Percentiles rank a stretch among this genome's conserved stretches.
These are phyloP conservation scores for Lasiodiplodia gonubiensis DNA, from an alignment of 2,329 filamentous ascomycete species.

Conservation along the genomic window DNA sequence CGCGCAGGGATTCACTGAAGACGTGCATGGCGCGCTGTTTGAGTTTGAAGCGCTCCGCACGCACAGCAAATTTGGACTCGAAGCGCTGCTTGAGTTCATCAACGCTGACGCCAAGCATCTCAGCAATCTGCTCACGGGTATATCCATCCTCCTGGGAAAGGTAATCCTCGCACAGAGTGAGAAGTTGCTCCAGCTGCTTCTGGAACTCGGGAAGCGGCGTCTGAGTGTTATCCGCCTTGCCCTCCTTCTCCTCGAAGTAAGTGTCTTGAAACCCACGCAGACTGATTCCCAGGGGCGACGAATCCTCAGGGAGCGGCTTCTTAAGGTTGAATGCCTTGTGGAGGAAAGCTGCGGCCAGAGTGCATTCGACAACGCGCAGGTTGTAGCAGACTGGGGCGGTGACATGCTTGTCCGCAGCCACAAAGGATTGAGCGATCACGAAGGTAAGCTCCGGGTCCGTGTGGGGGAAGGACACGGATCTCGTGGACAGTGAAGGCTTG, in stretches of 20 bases:
- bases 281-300: constrained; percentile 80
- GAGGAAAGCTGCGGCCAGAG: constrained; percentile 75
- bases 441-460: constrained; percentile 86
- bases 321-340: constrained; percentile 65
- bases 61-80: constrained; percentile 87
- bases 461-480: constrained; percentile 80
- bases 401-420: constrained; percentile 91
- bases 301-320: constrained; percentile 71
- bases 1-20: constrained; percentile 85
- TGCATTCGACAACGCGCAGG: constrained; percentile 93
- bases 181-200: constrained; percentile 74
- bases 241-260: constrained; percentile 68
- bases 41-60: constrained; percentile 85
- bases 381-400: constrained; percentile 96
- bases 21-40: constrained; percentile 89
- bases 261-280: constrained; percentile 86
- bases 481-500: constrained; percentile 75
- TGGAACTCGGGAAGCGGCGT: constrained; percentile 52
- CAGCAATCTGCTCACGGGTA: constrained; percentile 82
- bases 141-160: constrained; percentile 83
- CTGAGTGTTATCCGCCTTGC: constrained; percentile 55
- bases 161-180: constrained; percentile 71
- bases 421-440: constrained; percentile 91
- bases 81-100: constrained; percentile 76
- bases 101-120: constrained; percentile 71